Percentiles rank a stretch among this genome's conserved stretches.
phyloP scores from a whole-genome alignment of 106 monocot genomes.

The Narthecium ossifragum region DNA sequence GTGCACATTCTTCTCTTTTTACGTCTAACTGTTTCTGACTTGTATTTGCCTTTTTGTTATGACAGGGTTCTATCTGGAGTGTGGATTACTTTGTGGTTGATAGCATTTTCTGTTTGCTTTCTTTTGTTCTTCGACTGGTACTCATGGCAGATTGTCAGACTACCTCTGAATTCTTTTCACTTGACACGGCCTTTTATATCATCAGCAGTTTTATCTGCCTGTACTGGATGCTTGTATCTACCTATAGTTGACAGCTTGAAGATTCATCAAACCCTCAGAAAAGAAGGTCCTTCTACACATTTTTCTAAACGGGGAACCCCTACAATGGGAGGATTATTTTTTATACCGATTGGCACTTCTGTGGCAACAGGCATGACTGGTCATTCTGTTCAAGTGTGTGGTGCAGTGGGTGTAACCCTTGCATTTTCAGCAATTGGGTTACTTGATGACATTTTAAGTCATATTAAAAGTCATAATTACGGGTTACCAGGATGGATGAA shows the following conservation, averaged over 20 bases:
- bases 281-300: slow-evolving; percentile 32
- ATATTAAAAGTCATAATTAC: slow-evolving; percentile 25
- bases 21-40: too few species aligned
- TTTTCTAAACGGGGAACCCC: slow-evolving; percentile 38
- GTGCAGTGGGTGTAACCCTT: slow-evolving; percentile 54
- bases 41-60: slow-evolving; percentile 6
- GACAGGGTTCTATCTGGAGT: slow-evolving; percentile 58
- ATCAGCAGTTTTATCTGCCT: slow-evolving; percentile 51
- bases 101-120: slow-evolving; percentile 46
- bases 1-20: too few species aligned
- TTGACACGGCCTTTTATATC: slow-evolving; percentile 66
- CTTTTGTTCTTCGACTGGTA: slow-evolving; percentile 79
- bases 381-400: slow-evolving; percentile 40
- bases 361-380: slow-evolving; percentile 41
- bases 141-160: slow-evolving; percentile 79
- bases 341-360: slow-evolving; percentile 70
- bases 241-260: slow-evolving; percentile 60
- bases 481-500: slow-evolving; percentile 50
- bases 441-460: slow-evolving; percentile 49
- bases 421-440: slow-evolving; percentile 68
- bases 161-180: slow-evolving; percentile 73
- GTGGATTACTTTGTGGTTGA: slow-evolving; percentile 48
- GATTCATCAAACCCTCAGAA: slow-evolving; percentile 50
- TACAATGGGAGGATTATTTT: slow-evolving; percentile 86
- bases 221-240: slow-evolving; percentile 63